Evolutionary conservation across 345 rosid species (phyloP).

Genomic region (Eucalyptus regnans): DNA sequence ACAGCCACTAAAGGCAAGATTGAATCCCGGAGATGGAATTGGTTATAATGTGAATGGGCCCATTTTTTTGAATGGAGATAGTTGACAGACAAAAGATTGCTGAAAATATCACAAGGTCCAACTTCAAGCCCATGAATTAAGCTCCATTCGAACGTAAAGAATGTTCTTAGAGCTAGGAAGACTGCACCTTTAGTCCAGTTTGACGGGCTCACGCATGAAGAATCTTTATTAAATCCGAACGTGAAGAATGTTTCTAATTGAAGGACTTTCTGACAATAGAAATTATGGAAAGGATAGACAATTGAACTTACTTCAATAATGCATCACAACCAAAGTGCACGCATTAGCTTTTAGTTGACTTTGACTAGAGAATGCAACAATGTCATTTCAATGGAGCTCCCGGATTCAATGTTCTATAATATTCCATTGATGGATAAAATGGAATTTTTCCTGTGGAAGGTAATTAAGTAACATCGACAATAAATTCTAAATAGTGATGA

Average conservation of each 20-base stretch:
- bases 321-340: no score
- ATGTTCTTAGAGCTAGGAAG: not conserved
- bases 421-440: no score
- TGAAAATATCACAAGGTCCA: not conserved
- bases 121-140: no score
- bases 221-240: not conserved
- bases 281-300: not conserved
- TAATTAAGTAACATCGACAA: no score
- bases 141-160: no score
- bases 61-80: not conserved
- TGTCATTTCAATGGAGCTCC: no score
- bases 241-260: not conserved
- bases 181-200: not conserved
- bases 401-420: no score
- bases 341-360: not conserved
- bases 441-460: no score
- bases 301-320: no score
- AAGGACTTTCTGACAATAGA: not conserved
- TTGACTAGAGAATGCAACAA: not conserved
- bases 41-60: not conserved
- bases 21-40: not conserved
- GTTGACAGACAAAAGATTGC: accelerated
- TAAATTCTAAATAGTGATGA: no score
- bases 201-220: not conserved
- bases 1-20: not conserved